Evolutionary conservation across 2,329 filamentous ascomycete genomes (phyloP).

Genomic region (Lasiodiplodia citricola): DNA sequence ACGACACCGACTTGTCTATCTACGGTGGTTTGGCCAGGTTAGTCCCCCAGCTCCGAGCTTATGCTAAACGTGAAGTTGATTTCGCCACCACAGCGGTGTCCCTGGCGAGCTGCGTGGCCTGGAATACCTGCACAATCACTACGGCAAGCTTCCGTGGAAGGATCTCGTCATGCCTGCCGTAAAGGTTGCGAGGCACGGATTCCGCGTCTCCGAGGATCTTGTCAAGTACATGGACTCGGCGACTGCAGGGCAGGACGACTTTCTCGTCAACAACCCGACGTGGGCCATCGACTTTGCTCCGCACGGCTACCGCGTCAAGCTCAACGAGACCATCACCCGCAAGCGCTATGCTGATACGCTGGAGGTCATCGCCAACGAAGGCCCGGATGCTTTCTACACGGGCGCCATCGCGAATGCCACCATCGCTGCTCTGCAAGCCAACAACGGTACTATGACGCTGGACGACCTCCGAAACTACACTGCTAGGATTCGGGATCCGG

Average conservation of each 20-base stretch:
- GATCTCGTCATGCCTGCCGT: constrained; percentile 76
- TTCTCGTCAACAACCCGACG: constrained; percentile 73
- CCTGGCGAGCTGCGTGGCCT: constrained; percentile 80
- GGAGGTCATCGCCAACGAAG: constrained; percentile 74
- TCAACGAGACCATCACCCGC: constrained; percentile 80
- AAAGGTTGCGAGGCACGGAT: constrained; percentile 63
- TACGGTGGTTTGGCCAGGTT: constrained; percentile 67
- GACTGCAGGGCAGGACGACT: constrained; percentile 60
- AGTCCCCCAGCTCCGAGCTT: not conserved
- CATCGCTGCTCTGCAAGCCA: constrained; percentile 68
- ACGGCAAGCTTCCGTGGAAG: constrained; percentile 63
- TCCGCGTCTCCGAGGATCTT: constrained; percentile 74
- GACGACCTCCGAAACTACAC: constrained; percentile 78
- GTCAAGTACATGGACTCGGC: constrained; percentile 72
- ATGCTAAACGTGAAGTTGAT: not conserved
- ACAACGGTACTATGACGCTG: constrained; percentile 85
- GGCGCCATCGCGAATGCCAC: constrained; percentile 76
- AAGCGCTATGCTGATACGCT: constrained; percentile 82
- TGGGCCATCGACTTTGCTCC: constrained; percentile 92
- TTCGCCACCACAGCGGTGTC: constrained; percentile 57
- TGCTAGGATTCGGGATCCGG: constrained; percentile 66
- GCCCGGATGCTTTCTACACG: constrained; percentile 74
- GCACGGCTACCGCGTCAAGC: constrained; percentile 71
- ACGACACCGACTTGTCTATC: constrained; percentile 70
- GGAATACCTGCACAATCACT: constrained; percentile 75